These are phyloP conservation scores for Bryopsis sp. DNA, from an alignment of 139 green algal genomes.

Conservation along the genomic window DNA sequence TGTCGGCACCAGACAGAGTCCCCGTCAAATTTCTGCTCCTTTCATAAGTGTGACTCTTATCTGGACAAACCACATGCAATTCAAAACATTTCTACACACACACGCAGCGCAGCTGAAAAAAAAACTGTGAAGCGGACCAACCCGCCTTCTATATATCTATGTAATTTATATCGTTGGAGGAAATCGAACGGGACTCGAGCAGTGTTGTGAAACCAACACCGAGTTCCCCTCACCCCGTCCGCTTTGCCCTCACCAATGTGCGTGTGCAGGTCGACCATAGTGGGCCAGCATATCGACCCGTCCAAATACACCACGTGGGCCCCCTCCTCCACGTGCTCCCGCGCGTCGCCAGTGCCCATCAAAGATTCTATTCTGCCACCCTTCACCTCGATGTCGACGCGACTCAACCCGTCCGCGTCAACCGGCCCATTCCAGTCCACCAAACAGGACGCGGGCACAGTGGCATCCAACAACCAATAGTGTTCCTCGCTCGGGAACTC, in stretches of 20 bases:
- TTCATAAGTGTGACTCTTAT: slow-evolving; percentile 66
- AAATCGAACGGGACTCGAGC: neutral
- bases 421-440: neutral
- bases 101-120: too few relatives aligned
- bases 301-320: slow-evolving; percentile 22
- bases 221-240: too few relatives aligned
- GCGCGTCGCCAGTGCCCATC: neutral
- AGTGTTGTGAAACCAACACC: neutral
- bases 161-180: neutral
- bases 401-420: slow-evolving; percentile 9
- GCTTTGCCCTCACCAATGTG: slow-evolving; percentile 46
- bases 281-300: slow-evolving; percentile 36
- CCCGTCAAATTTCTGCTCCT: slow-evolving; percentile 51
- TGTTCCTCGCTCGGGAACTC: neutral
- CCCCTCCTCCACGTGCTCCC: neutral
- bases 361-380: slow-evolving; percentile 19
- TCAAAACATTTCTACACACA: too few relatives aligned
- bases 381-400: slow-evolving; percentile 16
- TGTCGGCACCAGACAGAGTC: slow-evolving; percentile 49
- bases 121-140: too few relatives aligned
- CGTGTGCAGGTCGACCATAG: slow-evolving; percentile 62
- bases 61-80: too few relatives aligned
- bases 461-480: neutral
- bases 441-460: neutral
- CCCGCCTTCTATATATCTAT: too few relatives aligned